phyloP scores from a whole-genome alignment of 257 asterid species.

The Nemophila menziesii region DNA sequence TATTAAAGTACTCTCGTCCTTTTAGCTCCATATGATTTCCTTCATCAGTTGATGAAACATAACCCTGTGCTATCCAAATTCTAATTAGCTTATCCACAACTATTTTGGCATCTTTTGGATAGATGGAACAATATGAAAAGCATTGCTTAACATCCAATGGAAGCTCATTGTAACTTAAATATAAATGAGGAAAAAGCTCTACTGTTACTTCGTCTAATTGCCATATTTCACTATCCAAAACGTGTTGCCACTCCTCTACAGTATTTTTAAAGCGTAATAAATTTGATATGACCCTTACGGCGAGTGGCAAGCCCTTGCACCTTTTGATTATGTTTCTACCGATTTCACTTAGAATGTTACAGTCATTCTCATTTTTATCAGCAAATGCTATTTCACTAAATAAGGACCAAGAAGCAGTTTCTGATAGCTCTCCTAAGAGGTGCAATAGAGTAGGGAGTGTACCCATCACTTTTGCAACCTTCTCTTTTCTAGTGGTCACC shows the following conservation, averaged over 20 bases:
- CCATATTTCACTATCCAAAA: conserved; percentile 21
- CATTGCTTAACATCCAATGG: conserved; percentile 12
- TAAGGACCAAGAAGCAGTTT: conserved; percentile 18
- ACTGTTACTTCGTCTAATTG: conserved; percentile 7
- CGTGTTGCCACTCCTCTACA: conserved; percentile 13
- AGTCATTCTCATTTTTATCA: conserved; percentile 9
- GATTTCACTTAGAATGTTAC: conserved; percentile 9
- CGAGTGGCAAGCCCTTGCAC: conserved; percentile 23
- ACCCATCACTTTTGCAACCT: conserved; percentile 13
- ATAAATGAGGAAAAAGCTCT: conserved; percentile 15
- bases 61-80: conserved; percentile 18
- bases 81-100: conserved; percentile 10
- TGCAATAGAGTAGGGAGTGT: neutral
- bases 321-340: conserved; percentile 16
- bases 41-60: conserved; percentile 5
- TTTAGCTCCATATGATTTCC: conserved; percentile 9
- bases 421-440: conserved; percentile 7
- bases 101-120: conserved; percentile 12
- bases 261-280: conserved; percentile 15
- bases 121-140: conserved; percentile 15
- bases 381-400: conserved; percentile 18
- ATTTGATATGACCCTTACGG: conserved; percentile 15
- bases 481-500: conserved; percentile 16
- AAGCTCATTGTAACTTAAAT: conserved; percentile 14
- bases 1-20: neutral